A percentile compares a stretch with the other conserved stretches of the same genome.
Evolutionary conservation across 257 asterid genomes (phyloP).

Genomic region (Solanum boliviense): DNA sequence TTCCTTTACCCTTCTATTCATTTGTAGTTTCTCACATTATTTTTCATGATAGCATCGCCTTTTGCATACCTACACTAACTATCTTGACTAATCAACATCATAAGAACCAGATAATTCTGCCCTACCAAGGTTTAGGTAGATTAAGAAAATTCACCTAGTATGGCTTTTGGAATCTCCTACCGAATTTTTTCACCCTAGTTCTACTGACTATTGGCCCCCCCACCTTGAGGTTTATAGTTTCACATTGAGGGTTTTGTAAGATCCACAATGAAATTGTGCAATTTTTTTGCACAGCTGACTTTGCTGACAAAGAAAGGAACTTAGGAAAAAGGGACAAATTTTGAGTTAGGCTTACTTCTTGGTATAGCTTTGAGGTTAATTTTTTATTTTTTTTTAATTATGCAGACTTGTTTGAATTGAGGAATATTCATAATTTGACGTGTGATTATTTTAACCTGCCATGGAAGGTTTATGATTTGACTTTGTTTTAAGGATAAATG

Average conservation of each 20-base stretch:
- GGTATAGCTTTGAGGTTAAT: neutral
- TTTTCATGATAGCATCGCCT: neutral
- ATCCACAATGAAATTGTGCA: neutral
- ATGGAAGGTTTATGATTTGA: neutral
- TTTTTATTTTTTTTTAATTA: neutral
- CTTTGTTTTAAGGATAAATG: neutral
- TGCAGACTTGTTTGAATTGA: neutral
- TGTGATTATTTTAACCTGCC: neutral
- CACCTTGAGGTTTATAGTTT: neutral
- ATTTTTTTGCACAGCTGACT: neutral
- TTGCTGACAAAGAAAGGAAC: neutral
- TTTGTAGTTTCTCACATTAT: neutral
- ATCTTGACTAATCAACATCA: neutral
- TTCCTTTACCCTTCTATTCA: neutral
- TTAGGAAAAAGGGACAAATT: neutral
- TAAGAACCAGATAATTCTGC: neutral
- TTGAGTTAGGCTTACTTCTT: neutral
- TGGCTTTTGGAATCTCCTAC: neutral
- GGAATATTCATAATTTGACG: neutral
- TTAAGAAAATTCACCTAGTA: neutral
- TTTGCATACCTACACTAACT: neutral
- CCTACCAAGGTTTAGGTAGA: neutral
- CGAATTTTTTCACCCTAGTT: neutral
- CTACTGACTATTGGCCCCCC: neutral
- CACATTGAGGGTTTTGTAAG: neutral